Conservation (phyloP, 2,329 filamentous ascomycete genomes). For the Penicillium paneum region DNA sequence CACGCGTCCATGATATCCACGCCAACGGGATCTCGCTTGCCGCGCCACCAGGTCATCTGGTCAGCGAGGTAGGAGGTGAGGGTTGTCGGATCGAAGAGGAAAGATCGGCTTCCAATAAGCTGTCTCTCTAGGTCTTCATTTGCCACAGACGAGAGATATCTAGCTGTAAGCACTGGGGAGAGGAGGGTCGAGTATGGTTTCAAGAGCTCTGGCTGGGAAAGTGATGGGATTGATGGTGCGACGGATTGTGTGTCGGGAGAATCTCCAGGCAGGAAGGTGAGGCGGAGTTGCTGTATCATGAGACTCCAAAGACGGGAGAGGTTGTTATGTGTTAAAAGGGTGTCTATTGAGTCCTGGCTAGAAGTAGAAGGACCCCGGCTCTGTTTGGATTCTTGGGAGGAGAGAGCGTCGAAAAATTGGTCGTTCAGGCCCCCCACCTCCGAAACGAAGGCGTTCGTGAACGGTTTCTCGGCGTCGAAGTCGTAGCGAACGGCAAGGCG, state of each 20-base stretch:
- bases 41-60: conserved; percentile 85
- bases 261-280: conserved; percentile 44
- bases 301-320: conserved; percentile 59
- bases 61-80: conserved; percentile 65
- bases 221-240: conserved; percentile 31
- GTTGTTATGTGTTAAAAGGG: conserved; percentile 58
- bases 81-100: conserved; percentile 63
- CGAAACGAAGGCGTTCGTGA: conserved; percentile 76
- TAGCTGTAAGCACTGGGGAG: conserved; percentile 45
- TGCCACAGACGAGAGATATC: conserved; percentile 40
- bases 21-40: conserved; percentile 67
- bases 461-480: conserved; percentile 61
- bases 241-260: conserved; percentile 15
- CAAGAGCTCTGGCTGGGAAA: conserved; percentile 35
- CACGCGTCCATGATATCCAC: conserved; percentile 81
- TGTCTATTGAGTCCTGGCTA: conserved; percentile 48
- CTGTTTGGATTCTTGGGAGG: conserved; percentile 31
- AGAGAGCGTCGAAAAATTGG: conserved; percentile 55
- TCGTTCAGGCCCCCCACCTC: conserved; percentile 69
- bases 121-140: conserved; percentile 24
- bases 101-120: conserved; percentile 55
- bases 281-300: conserved; percentile 60
- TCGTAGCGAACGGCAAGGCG: conserved; percentile 68
- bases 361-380: conserved; percentile 26
- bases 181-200: conserved; percentile 40